Evolutionary conservation across 2,329 filamentous ascomycete species (phyloP).

Genomic region (Cordyceps pruinosa): DNA sequence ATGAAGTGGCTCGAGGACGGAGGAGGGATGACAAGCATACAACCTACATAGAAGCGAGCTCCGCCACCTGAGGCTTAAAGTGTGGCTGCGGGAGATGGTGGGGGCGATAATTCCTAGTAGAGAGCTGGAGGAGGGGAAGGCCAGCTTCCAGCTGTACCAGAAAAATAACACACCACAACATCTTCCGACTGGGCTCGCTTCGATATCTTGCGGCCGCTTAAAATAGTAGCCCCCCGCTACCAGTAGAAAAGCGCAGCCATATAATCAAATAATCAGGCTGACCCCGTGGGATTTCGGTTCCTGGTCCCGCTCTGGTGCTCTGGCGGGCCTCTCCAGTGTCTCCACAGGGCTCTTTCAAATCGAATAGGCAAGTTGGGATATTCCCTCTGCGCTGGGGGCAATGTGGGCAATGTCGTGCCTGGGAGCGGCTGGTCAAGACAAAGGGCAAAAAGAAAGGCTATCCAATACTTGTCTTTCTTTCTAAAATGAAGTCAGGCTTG

Average conservation of each 20-base stretch:
- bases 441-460: too few relatives aligned
- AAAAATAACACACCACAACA: too few relatives aligned
- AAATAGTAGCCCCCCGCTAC: background rate
- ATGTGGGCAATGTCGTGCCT: too few relatives aligned
- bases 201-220: background rate
- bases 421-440: too few relatives aligned
- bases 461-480: too few relatives aligned
- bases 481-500: too few relatives aligned
- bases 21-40: background rate
- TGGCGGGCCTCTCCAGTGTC: background rate
- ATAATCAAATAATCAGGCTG: background rate
- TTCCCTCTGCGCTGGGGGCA: too few relatives aligned
- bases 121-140: too few relatives aligned
- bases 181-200: background rate
- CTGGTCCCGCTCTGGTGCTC: background rate
- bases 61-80: too few relatives aligned
- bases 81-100: background rate
- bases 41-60: too few relatives aligned
- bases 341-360: background rate
- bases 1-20: background rate
- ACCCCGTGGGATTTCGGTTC: conserved; percentile 5
- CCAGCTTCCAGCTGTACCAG: background rate
- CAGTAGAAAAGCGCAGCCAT: background rate
- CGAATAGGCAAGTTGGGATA: too few relatives aligned
- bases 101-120: too few relatives aligned